These are phyloP conservation scores for Pichia sp. DNA, from an alignment of 1,139 yeast species.

Conservation along the genomic window DNA sequence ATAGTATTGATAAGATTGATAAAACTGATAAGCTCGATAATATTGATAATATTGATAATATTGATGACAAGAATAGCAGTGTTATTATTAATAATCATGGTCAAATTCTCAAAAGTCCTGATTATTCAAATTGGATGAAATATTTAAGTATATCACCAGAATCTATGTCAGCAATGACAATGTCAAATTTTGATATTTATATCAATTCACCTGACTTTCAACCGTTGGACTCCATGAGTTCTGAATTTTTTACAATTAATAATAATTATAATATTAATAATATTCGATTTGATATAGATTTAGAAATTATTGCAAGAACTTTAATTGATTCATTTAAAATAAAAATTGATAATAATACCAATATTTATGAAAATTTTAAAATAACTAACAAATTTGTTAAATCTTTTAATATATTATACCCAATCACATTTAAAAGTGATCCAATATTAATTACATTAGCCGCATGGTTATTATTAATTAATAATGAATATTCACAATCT, in stretches of 20 bases:
- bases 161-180: too few relatives aligned
- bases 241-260: neutral
- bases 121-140: neutral
- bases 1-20: too few relatives aligned
- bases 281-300: neutral
- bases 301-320: constrained; percentile 2
- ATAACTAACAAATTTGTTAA: constrained; percentile 21
- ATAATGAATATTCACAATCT: constrained; percentile 4
- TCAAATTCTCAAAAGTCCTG: neutral
- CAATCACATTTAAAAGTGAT: constrained; percentile 28
- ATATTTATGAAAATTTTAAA: neutral
- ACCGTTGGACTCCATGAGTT: neutral
- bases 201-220: neutral
- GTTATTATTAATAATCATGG: too few relatives aligned
- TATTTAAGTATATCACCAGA: too few relatives aligned
- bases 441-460: constrained; percentile 26
- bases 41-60: too few relatives aligned
- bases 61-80: too few relatives aligned
- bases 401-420: constrained; percentile 28
- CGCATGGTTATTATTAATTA: constrained; percentile 15
- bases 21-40: too few relatives aligned
- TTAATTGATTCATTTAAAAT: constrained; percentile 4
- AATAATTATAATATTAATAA: too few relatives aligned
- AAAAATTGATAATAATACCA: too few relatives aligned
- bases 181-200: too few relatives aligned